phyloP scores from a whole-genome alignment of 2,329 filamentous ascomycete genomes.

The Fusarium oligoseptatum region DNA sequence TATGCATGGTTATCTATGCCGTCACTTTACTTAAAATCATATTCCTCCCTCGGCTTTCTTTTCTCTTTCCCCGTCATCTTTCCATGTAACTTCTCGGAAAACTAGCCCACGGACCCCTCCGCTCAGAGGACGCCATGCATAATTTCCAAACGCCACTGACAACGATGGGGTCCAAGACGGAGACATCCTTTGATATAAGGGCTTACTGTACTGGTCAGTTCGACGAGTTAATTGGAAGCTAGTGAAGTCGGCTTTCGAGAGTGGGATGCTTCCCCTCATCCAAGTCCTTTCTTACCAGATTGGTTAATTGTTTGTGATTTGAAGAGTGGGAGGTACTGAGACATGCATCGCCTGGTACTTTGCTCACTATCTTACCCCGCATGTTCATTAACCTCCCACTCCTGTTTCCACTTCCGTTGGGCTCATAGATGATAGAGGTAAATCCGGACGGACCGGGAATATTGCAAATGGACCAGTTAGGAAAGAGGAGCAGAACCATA shows the following conservation, averaged over 20 bases:
- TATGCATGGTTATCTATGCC: background rate
- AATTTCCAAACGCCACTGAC: background rate
- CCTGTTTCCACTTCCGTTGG: background rate
- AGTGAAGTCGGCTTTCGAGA: background rate
- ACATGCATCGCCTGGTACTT: background rate
- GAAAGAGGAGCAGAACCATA: background rate
- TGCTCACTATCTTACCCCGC: background rate
- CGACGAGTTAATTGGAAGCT: background rate
- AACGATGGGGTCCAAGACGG: background rate
- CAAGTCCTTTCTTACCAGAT: background rate
- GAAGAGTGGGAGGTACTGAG: background rate
- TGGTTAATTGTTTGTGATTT: background rate
- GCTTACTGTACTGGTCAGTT: background rate
- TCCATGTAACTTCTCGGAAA: background rate
- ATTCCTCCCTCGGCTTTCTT: background rate
- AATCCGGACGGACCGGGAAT: background rate
- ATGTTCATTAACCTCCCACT: background rate
- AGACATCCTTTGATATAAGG: background rate
- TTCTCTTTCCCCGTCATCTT: background rate
- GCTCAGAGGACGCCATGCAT: background rate
- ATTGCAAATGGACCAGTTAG: background rate
- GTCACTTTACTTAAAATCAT: background rate
- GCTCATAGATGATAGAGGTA: background rate
- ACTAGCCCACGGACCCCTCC: background rate
- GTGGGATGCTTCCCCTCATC: constrained; percentile 3